Base-by-base conservation (phyloP, 345 rosid species). In the Erysimum cheiranthoides region DNA sequence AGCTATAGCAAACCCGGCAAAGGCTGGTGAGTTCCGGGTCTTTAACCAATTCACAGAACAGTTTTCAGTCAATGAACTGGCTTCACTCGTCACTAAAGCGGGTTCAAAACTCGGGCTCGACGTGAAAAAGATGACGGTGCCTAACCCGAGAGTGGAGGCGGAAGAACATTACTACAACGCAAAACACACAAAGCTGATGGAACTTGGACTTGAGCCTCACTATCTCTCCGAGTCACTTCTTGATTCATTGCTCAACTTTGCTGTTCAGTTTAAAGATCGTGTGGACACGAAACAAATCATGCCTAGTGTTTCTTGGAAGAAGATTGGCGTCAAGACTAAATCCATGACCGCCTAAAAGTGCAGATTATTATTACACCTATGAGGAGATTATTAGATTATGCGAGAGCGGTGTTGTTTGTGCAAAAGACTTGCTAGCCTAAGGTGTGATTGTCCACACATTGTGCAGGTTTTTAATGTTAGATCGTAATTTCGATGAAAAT, bases 131-230 rank as follows among this genome's bases (percentile, higher is more conserved):
- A 71, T 71, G 80, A 83, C 83, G 9, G 96, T 95, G 58, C 97
- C 99, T 12, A 95, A 95, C 78, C 99, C 97, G 4, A 82, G 99
- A 81, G 99, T 95, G 18, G 99, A 95, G 79, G 97, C 99, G 4
- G 99, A 95, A 78, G 97, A 95, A 61, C 99, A 95, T 78, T 95
- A 95, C 81, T 92, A 95, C 91, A 95, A 92, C 50, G 97, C 99
- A 50, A 95, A 89, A 84, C 97, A 90, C 74, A 95, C 97, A 6
- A 95, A 95, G 85, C 93, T 95, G 35, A 82, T 95, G 71, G 99
- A 95, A 71, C 80, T 95, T 73, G 99, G 99, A 66, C 96, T 95
- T 46, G 68, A 87, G 74, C 99, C 96, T 17, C 99, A 90, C 74
- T 85, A 90, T 73, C 93, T 95, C 32, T 90, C 93, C 3, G 97